phyloP scores from a whole-genome alignment of 306 rosid genomes.

The Argentina anserina region DNA sequence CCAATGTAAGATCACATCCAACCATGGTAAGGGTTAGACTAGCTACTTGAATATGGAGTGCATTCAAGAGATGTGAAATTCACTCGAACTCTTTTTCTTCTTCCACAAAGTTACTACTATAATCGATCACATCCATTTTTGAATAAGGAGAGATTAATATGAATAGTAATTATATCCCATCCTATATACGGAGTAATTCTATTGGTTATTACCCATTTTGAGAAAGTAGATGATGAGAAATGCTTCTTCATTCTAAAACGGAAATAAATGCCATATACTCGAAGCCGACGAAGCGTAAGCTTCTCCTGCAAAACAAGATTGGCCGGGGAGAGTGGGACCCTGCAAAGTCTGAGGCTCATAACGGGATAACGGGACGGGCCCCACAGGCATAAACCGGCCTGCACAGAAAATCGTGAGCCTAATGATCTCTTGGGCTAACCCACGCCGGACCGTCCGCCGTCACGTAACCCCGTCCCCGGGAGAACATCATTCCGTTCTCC shows the following conservation, averaged over 20 bases:
- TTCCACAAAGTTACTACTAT: too few relatives aligned
- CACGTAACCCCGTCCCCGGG: conserved; percentile 29
- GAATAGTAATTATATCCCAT: too few relatives aligned
- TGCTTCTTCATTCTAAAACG: background rate
- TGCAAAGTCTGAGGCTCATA: background rate
- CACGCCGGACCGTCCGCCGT: conserved; percentile 68
- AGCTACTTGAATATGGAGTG: too few relatives aligned
- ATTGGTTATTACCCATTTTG: background rate
- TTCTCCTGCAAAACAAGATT: conserved; percentile 6
- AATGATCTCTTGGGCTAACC: conserved; percentile 49
- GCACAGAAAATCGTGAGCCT: conserved; percentile 35
- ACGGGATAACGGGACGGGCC: conserved; percentile 29
- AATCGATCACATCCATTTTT: too few relatives aligned
- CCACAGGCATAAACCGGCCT: conserved; percentile 39
- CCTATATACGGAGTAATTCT: too few relatives aligned
- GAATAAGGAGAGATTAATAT: too few relatives aligned
- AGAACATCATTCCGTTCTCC: conserved; percentile 23
- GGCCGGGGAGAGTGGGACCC: conserved; percentile 9
- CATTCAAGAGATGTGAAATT: too few relatives aligned
- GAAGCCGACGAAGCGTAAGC: conserved; percentile 1
- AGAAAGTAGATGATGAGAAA: background rate
- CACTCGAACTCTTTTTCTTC: too few relatives aligned
- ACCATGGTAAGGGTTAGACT: too few relatives aligned
- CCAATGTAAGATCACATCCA: too few relatives aligned
- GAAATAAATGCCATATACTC: background rate